These are phyloP conservation scores for Colletotrichum tabaci DNA, from an alignment of 2,329 filamentous ascomycete genomes.

Conservation along the genomic window DNA sequence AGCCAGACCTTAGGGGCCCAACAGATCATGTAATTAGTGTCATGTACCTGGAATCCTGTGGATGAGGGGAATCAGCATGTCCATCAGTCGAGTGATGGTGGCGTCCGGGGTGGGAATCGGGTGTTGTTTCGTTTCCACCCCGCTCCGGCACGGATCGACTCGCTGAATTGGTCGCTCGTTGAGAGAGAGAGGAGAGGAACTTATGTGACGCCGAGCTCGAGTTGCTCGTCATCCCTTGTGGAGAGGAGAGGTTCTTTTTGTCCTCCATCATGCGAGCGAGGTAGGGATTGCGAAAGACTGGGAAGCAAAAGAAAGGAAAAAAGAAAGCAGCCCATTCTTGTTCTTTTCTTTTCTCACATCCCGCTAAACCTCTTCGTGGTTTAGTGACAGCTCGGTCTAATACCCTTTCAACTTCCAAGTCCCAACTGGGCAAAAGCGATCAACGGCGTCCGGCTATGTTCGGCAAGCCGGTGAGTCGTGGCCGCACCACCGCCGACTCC, in stretches of 20 bases:
- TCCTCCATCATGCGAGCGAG: neutral
- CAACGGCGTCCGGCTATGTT: slow-evolving; percentile 32
- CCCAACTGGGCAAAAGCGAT: slow-evolving; percentile 16
- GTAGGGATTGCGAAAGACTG: neutral
- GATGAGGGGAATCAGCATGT: slow-evolving; percentile 2
- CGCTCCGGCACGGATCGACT: slow-evolving; percentile 8
- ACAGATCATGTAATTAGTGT: slow-evolving; percentile 31
- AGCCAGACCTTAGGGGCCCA: neutral
- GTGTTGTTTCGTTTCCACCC: slow-evolving; percentile 20
- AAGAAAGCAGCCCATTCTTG: neutral
- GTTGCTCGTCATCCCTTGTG: neutral
- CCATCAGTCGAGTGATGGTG: slow-evolving; percentile 36
- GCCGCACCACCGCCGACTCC: slow-evolving; percentile 2
- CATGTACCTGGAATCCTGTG: too few relatives aligned
- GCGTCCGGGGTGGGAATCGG: slow-evolving; percentile 33
- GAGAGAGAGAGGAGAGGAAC: too few relatives aligned
- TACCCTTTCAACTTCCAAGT: neutral
- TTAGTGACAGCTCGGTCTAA: neutral
- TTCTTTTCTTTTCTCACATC: neutral
- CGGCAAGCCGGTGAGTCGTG: slow-evolving; percentile 14
- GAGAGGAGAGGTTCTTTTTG: neutral
- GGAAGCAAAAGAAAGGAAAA: neutral
- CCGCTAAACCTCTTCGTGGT: slow-evolving; percentile 14
- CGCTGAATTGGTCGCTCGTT: slow-evolving; percentile 35
- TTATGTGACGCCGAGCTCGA: slow-evolving; percentile 14